Percentiles rank a stretch among this genome's conserved stretches.
Evolutionary conservation across 495 filamentous ascomycete species (phyloP).

Genomic region (Tuber brumale): DNA sequence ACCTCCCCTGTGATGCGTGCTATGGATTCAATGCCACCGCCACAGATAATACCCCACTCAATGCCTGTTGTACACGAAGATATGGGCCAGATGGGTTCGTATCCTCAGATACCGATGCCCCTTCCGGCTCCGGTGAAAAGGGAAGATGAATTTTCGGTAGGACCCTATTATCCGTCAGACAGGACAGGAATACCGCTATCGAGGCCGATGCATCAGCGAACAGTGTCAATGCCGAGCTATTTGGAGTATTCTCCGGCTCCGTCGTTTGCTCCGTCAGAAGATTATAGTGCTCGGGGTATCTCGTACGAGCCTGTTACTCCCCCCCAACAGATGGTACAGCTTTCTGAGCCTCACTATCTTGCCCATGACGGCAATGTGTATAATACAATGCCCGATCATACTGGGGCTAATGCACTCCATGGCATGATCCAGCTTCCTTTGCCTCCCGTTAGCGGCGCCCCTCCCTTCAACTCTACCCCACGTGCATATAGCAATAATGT

Average conservation of each 20-base stretch:
- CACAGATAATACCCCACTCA: conserved; percentile 62
- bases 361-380: conserved; percentile 96
- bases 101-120: conserved; percentile 58
- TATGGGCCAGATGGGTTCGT: conserved; percentile 65
- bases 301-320: conserved; percentile 96
- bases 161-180: conserved; percentile 38
- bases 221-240: conserved; percentile 94
- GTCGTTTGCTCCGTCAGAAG: conserved; percentile 94
- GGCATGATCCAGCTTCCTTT: conserved; percentile 77
- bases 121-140: conserved; percentile 39
- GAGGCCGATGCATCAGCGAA: conserved; percentile 65
- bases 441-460: conserved; percentile 71
- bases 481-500: conserved; percentile 71
- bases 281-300: conserved; percentile 92
- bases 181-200: conserved; percentile 39
- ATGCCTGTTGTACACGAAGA: conserved; percentile 79
- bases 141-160: conserved; percentile 33
- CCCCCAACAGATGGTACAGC: conserved; percentile 73
- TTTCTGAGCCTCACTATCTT: conserved; percentile 88
- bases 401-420: conserved; percentile 43
- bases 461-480: conserved; percentile 61
- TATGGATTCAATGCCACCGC: conserved; percentile 69
- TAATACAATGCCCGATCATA: conserved; percentile 81
- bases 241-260: conserved; percentile 97
- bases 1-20: conserved; percentile 72